A percentile compares a stretch with the other conserved stretches of the same genome.
These are phyloP conservation scores for Yarrowia bubula DNA, from an alignment of 805 yeast species.

Conservation along the genomic window DNA sequence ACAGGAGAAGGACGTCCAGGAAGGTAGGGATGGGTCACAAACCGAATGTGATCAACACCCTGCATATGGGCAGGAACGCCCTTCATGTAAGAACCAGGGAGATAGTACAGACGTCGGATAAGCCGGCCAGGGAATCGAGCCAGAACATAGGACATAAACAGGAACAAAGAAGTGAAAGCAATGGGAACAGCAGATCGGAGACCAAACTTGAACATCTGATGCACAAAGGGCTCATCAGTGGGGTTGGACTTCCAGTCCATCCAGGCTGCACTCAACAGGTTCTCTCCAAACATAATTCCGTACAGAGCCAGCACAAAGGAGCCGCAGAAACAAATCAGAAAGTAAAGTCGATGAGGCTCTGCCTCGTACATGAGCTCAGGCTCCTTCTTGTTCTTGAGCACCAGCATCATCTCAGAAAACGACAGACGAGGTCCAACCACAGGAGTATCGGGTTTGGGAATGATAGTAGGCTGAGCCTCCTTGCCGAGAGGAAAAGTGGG, in stretches of 20 bases:
- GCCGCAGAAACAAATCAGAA: conserved; percentile 63
- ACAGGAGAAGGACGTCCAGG: conserved; percentile 80
- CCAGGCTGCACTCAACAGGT: conserved; percentile 52
- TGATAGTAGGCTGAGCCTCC: conserved; percentile 60
- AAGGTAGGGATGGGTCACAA: conserved; percentile 70
- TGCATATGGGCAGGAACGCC: conserved; percentile 24
- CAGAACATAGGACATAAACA: conserved; percentile 46
- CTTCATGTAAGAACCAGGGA: conserved; percentile 46
- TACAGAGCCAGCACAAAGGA: conserved; percentile 72
- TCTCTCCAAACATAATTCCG: conserved; percentile 51
- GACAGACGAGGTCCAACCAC: conserved; percentile 56
- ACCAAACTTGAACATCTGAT: conserved; percentile 41
- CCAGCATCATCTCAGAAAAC: conserved; percentile 60
- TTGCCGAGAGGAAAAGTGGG: conserved; percentile 67
- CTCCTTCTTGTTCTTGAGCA: conserved; percentile 51
- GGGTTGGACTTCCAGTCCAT: conserved; percentile 54
- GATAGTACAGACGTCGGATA: conserved; percentile 71
- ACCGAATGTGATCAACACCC: conserved; percentile 50
- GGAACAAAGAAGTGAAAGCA: conserved; percentile 40
- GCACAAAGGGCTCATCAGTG: conserved; percentile 45
- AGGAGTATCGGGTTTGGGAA: conserved; percentile 79
- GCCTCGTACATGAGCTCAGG: conserved; percentile 81
- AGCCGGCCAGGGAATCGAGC: conserved; percentile 65
- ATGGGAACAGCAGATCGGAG: conserved; percentile 43
- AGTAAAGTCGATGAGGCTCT: conserved; percentile 77